Conservation (phyloP, 2,329 filamentous ascomycete species). For the Pseudocercospora crystallina region DNA sequence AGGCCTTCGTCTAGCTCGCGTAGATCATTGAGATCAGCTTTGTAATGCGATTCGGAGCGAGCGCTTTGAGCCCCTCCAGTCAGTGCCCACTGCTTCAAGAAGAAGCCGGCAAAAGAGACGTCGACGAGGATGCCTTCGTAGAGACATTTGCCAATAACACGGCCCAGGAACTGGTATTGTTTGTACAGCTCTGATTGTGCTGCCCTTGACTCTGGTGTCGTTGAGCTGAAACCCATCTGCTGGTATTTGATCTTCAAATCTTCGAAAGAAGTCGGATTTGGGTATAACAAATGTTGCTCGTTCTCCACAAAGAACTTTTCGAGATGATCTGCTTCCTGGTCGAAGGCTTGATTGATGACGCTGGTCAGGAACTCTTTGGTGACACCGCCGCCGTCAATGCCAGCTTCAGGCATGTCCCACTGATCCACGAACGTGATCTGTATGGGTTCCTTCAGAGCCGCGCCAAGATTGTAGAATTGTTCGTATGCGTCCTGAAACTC, state of each 20-base stretch:
- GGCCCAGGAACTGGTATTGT: conserved; percentile 86
- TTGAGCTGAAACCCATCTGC: conserved; percentile 9
- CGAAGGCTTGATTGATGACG: conserved; percentile 82
- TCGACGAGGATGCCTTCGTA: conserved; percentile 97
- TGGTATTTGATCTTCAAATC: conserved; percentile 19
- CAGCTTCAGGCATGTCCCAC: conserved; percentile 82
- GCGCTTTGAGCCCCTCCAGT: conserved; percentile 64
- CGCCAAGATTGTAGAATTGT: conserved; percentile 77
- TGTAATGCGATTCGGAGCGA: conserved; percentile 70
- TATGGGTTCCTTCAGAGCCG: conserved; percentile 88
- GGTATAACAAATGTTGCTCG: conserved; percentile 81
- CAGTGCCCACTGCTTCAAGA: conserved; percentile 90
- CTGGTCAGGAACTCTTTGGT: conserved; percentile 96
- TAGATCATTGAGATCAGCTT: conserved; percentile 91
- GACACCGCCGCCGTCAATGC: conserved; percentile 94
- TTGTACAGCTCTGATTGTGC: conserved; percentile 53
- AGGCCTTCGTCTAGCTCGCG: conserved; percentile 87
- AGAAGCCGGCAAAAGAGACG: conserved; percentile 90
- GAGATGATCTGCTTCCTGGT: conserved; percentile 44
- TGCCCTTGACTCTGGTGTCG: conserved; percentile 13
- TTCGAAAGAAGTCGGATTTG: conserved; percentile 66
- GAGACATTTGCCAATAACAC: conserved; percentile 91
- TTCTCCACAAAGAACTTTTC: conserved; percentile 73
- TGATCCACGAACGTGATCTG: conserved; percentile 95
- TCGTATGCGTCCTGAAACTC: conserved; percentile 84